Evolutionary conservation across 2,329 filamentous ascomycete species (phyloP), one percentile per base, ranked within the genome.

Genomic region (Huntiella savannae): DNA sequence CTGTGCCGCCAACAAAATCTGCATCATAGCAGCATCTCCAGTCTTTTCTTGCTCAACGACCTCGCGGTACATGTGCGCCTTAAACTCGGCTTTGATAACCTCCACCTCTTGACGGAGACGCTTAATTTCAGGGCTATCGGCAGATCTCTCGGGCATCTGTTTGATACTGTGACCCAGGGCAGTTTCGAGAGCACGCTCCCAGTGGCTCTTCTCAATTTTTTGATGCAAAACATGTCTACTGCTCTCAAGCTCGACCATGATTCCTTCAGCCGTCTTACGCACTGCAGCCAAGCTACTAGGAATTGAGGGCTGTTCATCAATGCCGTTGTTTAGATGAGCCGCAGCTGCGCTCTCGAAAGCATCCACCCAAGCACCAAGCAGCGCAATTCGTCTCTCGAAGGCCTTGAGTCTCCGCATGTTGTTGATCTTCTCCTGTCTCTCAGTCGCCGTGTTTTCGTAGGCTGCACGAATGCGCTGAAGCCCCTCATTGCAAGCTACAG

Each of bases 201-300:
- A 98, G 52, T 79, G 82, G 40, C 71, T 76, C 59, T 80, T 85
- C 40, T 81, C 72, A 44, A 96, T 61, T 55, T 78, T 79, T 57
- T 94, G 83, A 57, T 93, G 85, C 52, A 88, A 82, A 59, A 95
- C 87, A 52, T 94, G 83, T 51, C 88, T 71, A 60, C 86, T 95
- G 54, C 79, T 75, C 60, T 96, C 88, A 40, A 98, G 66, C 62
- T 98, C 92, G 5, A 84, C 68, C 22, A 94, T 69, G 37, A 96
- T 87, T 1, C 88, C 91, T 48, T 84, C 76, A 0, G 88, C 88
- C 1, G 84, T 87, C 61, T 88, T 92, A 48, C 86, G 78, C 65
- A 96, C 82, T 0, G 81, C 73, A 2, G 69, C 61, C 39, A 94
- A 64, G 53, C 76, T 82, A 32, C 71, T 63, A 1, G 86, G 75